Base-by-base conservation (phyloP, 495 filamentous ascomycete genomes). In the Aspergillus biplanus region DNA sequence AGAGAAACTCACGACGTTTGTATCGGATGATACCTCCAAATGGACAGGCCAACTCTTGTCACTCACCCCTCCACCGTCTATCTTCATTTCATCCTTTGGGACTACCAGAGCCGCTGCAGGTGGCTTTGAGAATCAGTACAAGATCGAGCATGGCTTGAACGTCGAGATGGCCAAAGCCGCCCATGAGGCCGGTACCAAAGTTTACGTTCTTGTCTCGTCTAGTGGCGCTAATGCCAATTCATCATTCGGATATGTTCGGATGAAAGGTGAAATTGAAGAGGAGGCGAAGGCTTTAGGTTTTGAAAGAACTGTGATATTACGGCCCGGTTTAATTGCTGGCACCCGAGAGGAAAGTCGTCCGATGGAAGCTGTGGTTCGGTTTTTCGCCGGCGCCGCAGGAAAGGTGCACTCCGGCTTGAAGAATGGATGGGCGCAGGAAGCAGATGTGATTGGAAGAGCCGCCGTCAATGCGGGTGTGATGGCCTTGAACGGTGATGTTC, bases 241-340 rank as follows among this genome's bases (percentile, higher is more conserved):
- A 0, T 60, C 60, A 1, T 65, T 85, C 4, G 80, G 85, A 0
- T 92, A 94, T 69, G 53, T 75, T 4, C 81, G 84, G 67, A 93
- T 96, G 89, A 96, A 96, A 79, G 82, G 80, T 12, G 89, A 92
- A 68, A 83, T 93, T 37, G 92, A 97, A 68, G 88, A 93, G 34
- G 81, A 86, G n/a, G 80, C 93, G 34, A 84, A 87, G 71, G 81
- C 68, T 27, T 72, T 93, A 21, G 89, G 80, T 0, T 97, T 96
- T 67, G 87, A 90, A 46, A 83, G 87, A 55, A 87, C 85, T 9
- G 85, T 93, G 34, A 87, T 97, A 39, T 52, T 96, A 52, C 80
- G 86, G 16, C 92, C 92, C 9, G 92, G 90, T 0, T 52, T 92
- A 62, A 88, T 97, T 65, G 65, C 90, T n/a, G 92, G 91, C 11